phyloP scores from a whole-genome alignment of 345 rosid genomes.

The Carallia brachiata region DNA sequence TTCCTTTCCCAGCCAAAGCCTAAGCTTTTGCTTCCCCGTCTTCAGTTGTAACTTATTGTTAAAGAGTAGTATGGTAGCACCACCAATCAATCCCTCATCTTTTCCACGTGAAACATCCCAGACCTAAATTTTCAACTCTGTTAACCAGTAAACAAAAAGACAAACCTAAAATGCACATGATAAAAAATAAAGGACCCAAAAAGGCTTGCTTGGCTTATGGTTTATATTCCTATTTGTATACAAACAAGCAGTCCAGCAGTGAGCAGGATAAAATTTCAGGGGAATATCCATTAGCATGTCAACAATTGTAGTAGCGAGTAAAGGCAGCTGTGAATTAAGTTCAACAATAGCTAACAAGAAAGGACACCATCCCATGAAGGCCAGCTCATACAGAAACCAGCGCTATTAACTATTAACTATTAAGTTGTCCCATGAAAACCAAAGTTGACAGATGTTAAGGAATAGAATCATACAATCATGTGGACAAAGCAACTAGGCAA shows the following conservation, averaged over 20 bases:
- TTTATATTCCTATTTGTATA: conserved; percentile 4
- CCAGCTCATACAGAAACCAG: no score
- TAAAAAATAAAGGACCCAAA: background rate
- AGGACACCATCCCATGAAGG: no score
- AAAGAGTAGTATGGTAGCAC: conserved; percentile 86
- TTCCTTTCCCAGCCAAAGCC: conserved; percentile 85
- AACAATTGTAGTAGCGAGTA: background rate
- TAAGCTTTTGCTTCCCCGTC: conserved; percentile 93
- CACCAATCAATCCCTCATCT: conserved; percentile 87
- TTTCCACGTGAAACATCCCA: conserved; percentile 92
- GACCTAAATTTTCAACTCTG: conserved; percentile 45
- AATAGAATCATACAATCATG: no score
- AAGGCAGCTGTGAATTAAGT: no score
- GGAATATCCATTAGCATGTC: background rate
- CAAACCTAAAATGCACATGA: conserved; percentile 7
- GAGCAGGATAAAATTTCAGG: background rate
- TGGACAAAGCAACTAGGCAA: no score
- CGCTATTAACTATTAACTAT: no score
- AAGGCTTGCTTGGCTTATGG: background rate
- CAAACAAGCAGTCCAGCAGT: conserved; percentile 2
- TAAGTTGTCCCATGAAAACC: no score
- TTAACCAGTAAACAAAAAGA: background rate
- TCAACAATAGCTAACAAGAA: no score
- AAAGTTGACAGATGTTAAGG: no score
- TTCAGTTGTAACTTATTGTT: conserved; percentile 86